A percentile compares a stretch with the other conserved stretches of the same genome.
These are phyloP conservation scores for Plasmopara halstedii DNA, from an alignment of 352 stramenopile genomes.

Conservation along the genomic window DNA sequence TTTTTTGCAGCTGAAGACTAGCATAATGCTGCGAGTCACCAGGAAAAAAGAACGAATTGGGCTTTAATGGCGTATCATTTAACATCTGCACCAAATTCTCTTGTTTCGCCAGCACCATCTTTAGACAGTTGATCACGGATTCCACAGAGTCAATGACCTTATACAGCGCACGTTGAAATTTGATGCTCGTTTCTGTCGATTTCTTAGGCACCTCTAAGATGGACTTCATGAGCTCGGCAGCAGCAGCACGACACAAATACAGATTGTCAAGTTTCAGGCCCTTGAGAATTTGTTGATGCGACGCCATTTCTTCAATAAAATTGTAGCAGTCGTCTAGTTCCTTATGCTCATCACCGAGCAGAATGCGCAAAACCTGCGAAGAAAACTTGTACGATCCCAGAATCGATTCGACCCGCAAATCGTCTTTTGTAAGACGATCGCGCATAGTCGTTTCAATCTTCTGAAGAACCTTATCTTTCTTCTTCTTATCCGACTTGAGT, in stretches of 20 bases:
- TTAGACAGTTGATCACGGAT: slow-evolving; percentile 70
- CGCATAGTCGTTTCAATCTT: slow-evolving; percentile 82
- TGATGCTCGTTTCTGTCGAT: slow-evolving; percentile 66
- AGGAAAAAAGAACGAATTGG: slow-evolving; percentile 85
- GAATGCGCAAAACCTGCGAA: slow-evolving; percentile 66
- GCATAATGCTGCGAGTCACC: slow-evolving; percentile 73
- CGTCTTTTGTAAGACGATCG: slow-evolving; percentile 72
- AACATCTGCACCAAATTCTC: slow-evolving; percentile 77
- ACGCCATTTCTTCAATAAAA: slow-evolving; percentile 77
- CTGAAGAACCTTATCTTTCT: slow-evolving; percentile 79
- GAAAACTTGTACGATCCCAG: slow-evolving; percentile 85
- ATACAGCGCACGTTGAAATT: slow-evolving; percentile 79
- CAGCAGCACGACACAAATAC: slow-evolving; percentile 53
- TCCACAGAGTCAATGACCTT: slow-evolving; percentile 79
- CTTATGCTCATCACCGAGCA: slow-evolving; percentile 80
- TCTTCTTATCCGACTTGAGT: slow-evolving; percentile 78
- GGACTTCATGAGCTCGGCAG: slow-evolving; percentile 75
- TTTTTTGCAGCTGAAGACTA: slow-evolving; percentile 62
- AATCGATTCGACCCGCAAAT: slow-evolving; percentile 74
- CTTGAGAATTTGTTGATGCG: slow-evolving; percentile 66
- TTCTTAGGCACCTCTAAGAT: slow-evolving; percentile 76
- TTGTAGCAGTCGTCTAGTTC: slow-evolving; percentile 76
- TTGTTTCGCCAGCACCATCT: slow-evolving; percentile 76
- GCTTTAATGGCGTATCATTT: slow-evolving; percentile 76
- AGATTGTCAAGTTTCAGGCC: slow-evolving; percentile 71